Base-by-base conservation (phyloP, 768 basidiomycete species). In the Xerocomellus dryophilus region DNA sequence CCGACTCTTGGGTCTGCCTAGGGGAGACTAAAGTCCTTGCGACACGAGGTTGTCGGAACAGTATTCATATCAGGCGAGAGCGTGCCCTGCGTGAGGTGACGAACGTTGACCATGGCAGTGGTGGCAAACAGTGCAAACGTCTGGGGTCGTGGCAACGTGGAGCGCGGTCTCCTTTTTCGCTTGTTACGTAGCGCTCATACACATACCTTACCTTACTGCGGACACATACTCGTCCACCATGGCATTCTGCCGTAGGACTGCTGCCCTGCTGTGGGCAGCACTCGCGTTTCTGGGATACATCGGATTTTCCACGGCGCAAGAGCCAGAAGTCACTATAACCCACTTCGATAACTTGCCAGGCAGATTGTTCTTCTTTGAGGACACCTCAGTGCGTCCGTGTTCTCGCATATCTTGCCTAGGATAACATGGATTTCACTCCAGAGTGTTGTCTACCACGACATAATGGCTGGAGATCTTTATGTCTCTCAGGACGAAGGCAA, bases 401-500 rank as follows among this genome's bases (percentile, higher is more conserved):
- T n/a, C 21, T 27, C 18, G n/a, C 29, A 21, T 27, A 31, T 45
- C 18, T 41, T 20, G 2, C 27, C 12, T 31, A 7, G 7, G 25
- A 23, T 59, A 18, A 54, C 43, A 11, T 18, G 3, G 2, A 0
- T 39, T 25, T 47, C 14, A 14, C 14, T 48, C 1, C 67, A 88
- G 85, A 74, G 72, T 21, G 88, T 85, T n/a, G 75, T 96, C 44
- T 93, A 89, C 63, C 91, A 93, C 64, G 94, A 98, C 71, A 69
- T 81, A 3, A 60, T 81, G 40, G 76, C 79, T 14, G 82, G 88
- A 11, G 78, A 83, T 58, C 76, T 98, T 9, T 83, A 83, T 63
- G 79, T 95, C 15, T 95, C 94, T 4, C 75, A 78, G 15, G 83
- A 98, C 64, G 97, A 99, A 74, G 97, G 97, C 48, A 93, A 86